Evolutionary conservation across 2,329 filamentous ascomycete genomes (phyloP).

Genomic region (Cercospora zeae-maydis): DNA sequence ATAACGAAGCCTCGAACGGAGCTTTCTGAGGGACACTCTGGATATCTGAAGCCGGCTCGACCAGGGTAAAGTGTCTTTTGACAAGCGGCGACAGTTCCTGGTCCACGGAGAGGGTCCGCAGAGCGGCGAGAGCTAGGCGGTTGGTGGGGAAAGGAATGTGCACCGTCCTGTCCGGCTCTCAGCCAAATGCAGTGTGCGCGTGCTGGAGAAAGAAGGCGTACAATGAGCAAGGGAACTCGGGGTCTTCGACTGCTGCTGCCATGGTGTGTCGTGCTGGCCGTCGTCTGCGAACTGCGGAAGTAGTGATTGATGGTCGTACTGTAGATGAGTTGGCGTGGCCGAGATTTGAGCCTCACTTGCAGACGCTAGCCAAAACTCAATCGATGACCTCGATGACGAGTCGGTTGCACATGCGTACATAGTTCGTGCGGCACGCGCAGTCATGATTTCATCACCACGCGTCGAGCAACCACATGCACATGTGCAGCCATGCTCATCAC

Average conservation of each 20-base stretch:
- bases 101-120: constrained; percentile 76
- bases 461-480: background rate
- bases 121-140: constrained; percentile 72
- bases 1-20: constrained; percentile 24
- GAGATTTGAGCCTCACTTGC: constrained; percentile 3
- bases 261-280: background rate
- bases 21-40: constrained; percentile 15
- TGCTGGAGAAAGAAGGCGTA: constrained; percentile 13
- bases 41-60: constrained; percentile 17
- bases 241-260: constrained; percentile 3
- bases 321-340: background rate
- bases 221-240: constrained; percentile 30
- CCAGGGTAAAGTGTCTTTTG: constrained; percentile 63
- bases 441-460: constrained; percentile 5
- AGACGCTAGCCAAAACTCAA: background rate
- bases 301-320: too few species aligned
- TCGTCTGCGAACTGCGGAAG: background rate
- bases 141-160: constrained; percentile 76
- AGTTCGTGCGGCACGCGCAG: background rate
- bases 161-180: constrained; percentile 55
- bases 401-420: background rate
- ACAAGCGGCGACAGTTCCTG: constrained; percentile 84
- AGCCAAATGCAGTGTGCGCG: constrained; percentile 1
- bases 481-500: background rate
- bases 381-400: background rate